These are phyloP conservation scores for Paecilomyces sp. DNA, from an alignment of 2,329 filamentous ascomycete genomes.

Conservation along the genomic window DNA sequence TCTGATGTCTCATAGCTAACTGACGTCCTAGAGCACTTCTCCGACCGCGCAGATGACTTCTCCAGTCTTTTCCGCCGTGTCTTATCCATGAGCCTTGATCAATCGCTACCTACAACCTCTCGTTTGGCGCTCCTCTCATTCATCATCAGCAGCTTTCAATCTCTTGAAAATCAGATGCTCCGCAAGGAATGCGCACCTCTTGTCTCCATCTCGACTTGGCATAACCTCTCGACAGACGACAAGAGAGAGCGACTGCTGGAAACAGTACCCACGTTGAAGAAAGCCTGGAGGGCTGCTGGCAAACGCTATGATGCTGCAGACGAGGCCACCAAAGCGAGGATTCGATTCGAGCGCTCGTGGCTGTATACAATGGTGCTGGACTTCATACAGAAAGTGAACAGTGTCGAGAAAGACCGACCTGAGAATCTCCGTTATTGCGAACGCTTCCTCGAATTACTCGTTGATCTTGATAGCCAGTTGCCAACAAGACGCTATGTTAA, in stretches of 20 bases:
- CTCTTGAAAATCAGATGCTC: slow-evolving; percentile 78
- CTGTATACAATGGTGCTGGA: slow-evolving; percentile 78
- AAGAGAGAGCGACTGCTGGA: slow-evolving; percentile 67
- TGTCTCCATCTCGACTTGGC: slow-evolving; percentile 92
- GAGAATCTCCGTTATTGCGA: slow-evolving; percentile 79
- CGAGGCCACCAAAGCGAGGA: slow-evolving; percentile 64
- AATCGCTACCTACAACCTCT: slow-evolving; percentile 57
- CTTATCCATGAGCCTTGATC: slow-evolving; percentile 75
- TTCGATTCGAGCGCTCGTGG: slow-evolving; percentile 92
- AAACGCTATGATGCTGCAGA: slow-evolving; percentile 87
- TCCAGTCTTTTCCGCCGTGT: slow-evolving; percentile 83
- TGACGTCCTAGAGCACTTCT: slow-evolving; percentile 60
- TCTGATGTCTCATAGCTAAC: slow-evolving; percentile 9
- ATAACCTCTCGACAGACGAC: slow-evolving; percentile 75
- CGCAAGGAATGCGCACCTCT: slow-evolving; percentile 94
- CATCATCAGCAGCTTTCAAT: slow-evolving; percentile 87
- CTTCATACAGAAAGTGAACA: slow-evolving; percentile 69
- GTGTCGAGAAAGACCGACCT: slow-evolving; percentile 29
- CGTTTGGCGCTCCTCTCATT: slow-evolving; percentile 82
- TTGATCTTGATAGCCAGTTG: slow-evolving; percentile 85
- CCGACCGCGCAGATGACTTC: slow-evolving; percentile 71
- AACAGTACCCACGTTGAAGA: slow-evolving; percentile 66
- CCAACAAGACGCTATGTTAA: slow-evolving; percentile 93
- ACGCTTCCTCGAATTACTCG: slow-evolving; percentile 83
- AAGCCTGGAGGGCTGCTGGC: slow-evolving; percentile 79